phyloP scores from a whole-genome alignment of 2,329 filamentous ascomycete genomes.

The Ustulina deusta region DNA sequence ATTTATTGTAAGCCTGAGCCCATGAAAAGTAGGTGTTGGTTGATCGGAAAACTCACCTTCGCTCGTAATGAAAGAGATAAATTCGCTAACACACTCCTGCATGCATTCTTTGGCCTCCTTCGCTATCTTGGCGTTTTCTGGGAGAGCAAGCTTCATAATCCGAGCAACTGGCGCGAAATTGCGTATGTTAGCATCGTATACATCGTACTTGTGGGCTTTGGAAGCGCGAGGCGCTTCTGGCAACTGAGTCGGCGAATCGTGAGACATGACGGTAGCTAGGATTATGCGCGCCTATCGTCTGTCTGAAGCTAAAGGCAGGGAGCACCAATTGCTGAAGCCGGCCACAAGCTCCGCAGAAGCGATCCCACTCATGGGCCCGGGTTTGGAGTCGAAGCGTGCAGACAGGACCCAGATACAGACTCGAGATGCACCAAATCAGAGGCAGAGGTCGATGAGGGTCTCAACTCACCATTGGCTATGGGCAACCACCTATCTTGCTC shows the following conservation, averaged over 20 bases:
- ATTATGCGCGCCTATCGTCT: constrained; percentile 53
- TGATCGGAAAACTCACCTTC: constrained; percentile 79
- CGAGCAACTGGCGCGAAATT: constrained; percentile 96
- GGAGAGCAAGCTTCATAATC: constrained; percentile 98
- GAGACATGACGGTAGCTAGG: constrained; percentile 64
- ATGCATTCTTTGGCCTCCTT: constrained; percentile 99
- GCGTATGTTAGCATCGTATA: constrained; percentile 90
- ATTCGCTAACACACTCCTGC: constrained; percentile 99
- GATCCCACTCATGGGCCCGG: constrained; percentile 58
- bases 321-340: constrained; percentile 52
- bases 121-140: constrained; percentile 98
- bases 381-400: constrained; percentile 47
- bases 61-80: constrained; percentile 99
- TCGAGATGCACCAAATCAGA: constrained; percentile 66
- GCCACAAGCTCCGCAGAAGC: constrained; percentile 59
- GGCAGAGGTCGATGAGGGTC: constrained; percentile 50
- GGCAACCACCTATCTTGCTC: constrained; percentile 99
- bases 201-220: constrained; percentile 62
- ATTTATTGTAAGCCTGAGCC: constrained; percentile 48
- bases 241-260: constrained; percentile 66
- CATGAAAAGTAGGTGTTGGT: constrained; percentile 7
- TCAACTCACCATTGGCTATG: constrained; percentile 98
- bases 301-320: constrained; percentile 57
- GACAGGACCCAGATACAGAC: constrained; percentile 52
- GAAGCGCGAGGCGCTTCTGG: constrained; percentile 62